These are phyloP conservation scores for Pseudophaeomoniella oleicola DNA, from an alignment of 2,329 filamentous ascomycete genomes.

Conservation along the genomic window DNA sequence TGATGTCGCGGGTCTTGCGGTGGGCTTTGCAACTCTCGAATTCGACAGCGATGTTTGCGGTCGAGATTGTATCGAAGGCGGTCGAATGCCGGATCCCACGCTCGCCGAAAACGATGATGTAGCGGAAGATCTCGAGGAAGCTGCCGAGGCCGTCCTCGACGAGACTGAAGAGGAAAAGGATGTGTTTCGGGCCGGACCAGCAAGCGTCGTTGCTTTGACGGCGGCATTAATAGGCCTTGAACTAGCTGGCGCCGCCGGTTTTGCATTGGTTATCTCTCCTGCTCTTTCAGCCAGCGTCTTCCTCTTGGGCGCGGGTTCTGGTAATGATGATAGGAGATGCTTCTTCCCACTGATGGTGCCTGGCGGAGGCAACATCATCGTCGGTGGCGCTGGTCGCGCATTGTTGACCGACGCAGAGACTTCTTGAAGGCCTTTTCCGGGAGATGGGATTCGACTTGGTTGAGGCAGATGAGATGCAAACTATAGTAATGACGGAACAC, in stretches of 20 bases:
- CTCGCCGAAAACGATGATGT: conserved; percentile 42
- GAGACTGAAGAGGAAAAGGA: conserved; percentile 26
- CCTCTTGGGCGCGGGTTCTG: conserved; percentile 44
- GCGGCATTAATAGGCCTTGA: conserved; percentile 23
- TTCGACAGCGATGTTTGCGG: conserved; percentile 39
- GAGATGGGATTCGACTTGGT: conserved; percentile 17
- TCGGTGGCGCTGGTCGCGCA: conserved; percentile 31
- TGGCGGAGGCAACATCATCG: conserved; percentile 27
- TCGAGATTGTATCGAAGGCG: conserved; percentile 29
- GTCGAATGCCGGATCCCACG: conserved; percentile 37
- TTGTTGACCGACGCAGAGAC: conserved; percentile 40
- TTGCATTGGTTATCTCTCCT: conserved; percentile 33
- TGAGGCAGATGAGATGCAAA: conserved; percentile 19
- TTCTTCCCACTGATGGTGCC: conserved; percentile 31
- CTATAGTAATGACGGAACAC: conserved; percentile 8
- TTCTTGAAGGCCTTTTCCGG: conserved; percentile 28
- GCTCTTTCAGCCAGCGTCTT: conserved; percentile 43
- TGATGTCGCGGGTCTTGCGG: conserved; percentile 25
- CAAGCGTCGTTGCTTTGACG: conserved; percentile 32
- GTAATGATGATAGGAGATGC: conserved; percentile 33
- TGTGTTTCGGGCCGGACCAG: conserved; percentile 17
- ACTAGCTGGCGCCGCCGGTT: conserved; percentile 25
- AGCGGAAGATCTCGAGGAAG: conserved; percentile 26
- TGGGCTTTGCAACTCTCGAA: conserved; percentile 26
- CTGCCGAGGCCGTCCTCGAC: conserved; percentile 25